Evolutionary conservation across 768 basidiomycete species (phyloP).

Genomic region (Naganishia antarctica): DNA sequence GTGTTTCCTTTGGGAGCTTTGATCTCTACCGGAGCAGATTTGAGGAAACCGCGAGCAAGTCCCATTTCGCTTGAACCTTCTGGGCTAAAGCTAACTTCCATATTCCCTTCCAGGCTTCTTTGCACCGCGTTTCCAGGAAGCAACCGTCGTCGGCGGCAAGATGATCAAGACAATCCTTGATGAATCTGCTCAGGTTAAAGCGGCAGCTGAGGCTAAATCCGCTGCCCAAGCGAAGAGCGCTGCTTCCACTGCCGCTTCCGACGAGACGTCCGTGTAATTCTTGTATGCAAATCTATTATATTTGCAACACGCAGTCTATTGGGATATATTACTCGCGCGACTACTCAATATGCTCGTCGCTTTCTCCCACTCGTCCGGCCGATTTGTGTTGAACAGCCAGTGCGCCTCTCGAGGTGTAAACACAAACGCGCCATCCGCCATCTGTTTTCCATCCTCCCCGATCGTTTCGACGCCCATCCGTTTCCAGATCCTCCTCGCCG

Average conservation of each 20-base stretch:
- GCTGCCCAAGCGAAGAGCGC: neutral
- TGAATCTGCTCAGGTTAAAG: slow-evolving; percentile 22
- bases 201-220: slow-evolving; percentile 6
- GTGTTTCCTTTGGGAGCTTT: slow-evolving; percentile 85
- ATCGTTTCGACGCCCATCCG: slow-evolving; percentile 12
- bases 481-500: slow-evolving; percentile 30
- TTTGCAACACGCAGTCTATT: neutral
- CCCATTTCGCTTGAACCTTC: neutral
- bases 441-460: slow-evolving; percentile 20
- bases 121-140: slow-evolving; percentile 79
- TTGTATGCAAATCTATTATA: neutral
- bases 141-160: slow-evolving; percentile 69
- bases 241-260: neutral
- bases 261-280: neutral
- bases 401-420: slow-evolving; percentile 24
- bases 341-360: slow-evolving; percentile 9
- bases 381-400: slow-evolving; percentile 33
- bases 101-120: slow-evolving; percentile 60
- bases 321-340: neutral
- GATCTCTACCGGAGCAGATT: slow-evolving; percentile 80
- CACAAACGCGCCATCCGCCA: slow-evolving; percentile 21
- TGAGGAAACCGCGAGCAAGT: slow-evolving; percentile 59
- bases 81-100: neutral
- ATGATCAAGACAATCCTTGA: slow-evolving; percentile 77
- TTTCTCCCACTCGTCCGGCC: slow-evolving; percentile 33